Percentiles rank a stretch among this genome's conserved stretches.
Conservation (phyloP, 495 filamentous ascomycete genomes). For the Penicillium cosmopolitanum region DNA sequence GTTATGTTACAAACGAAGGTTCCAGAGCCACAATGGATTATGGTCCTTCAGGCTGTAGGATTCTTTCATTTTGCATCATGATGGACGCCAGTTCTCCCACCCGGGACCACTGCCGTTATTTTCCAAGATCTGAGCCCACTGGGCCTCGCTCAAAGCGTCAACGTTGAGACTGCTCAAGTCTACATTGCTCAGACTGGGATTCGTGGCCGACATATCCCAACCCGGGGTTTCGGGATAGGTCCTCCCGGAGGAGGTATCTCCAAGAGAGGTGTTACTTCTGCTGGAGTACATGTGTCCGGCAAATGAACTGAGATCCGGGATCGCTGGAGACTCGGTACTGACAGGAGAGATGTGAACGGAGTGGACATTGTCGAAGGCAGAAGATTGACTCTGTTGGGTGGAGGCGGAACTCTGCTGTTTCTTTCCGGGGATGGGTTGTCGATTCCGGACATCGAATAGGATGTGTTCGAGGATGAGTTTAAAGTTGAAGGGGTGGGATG, state of each 20-base stretch:
- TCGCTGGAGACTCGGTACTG: conserved; percentile 15
- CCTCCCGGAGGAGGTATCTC: conserved; percentile 12
- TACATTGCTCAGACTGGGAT: conserved; percentile 18
- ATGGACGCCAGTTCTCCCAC: conserved; percentile 37
- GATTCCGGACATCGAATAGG: conserved; percentile 32
- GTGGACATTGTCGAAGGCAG: conserved; percentile 25
- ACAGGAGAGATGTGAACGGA: conserved; percentile 21
- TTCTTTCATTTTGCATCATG: conserved; percentile 13
- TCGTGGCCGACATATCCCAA: conserved; percentile 32
- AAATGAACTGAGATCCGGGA: conserved; percentile 18
- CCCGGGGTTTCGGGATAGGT: conserved; percentile 24
- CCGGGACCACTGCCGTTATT: conserved; percentile 15
- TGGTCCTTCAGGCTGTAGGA: not conserved
- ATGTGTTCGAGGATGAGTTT: conserved; percentile 41
- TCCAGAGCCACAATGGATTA: no score
- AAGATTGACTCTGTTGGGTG: conserved; percentile 12
- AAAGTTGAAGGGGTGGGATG: conserved; percentile 41
- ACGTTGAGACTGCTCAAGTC: conserved; percentile 28
- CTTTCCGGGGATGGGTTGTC: conserved; percentile 28
- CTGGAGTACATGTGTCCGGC: conserved; percentile 17
- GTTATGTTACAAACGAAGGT: not conserved
- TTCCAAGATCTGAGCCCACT: conserved; percentile 43
- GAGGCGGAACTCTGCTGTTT: conserved; percentile 22
- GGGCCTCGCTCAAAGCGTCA: conserved; percentile 34
- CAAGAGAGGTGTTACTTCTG: conserved; percentile 14